Base-by-base conservation (phyloP, 768 basidiomycete genomes). In the Macrocybe gigantea region DNA sequence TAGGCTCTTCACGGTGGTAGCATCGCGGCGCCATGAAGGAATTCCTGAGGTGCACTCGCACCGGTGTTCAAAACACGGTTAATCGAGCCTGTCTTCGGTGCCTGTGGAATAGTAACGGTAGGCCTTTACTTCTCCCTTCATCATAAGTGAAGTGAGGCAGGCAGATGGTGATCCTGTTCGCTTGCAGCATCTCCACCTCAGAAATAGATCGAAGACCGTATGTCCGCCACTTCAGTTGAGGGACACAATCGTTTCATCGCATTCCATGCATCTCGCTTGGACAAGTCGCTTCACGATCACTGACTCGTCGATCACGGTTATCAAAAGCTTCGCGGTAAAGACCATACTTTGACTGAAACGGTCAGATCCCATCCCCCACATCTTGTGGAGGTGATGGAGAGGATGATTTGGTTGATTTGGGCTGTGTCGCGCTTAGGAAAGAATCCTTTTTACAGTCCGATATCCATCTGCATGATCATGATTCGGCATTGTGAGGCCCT, bases 281-380 rank as follows among this genome's bases (percentile, higher is more conserved):
- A 47, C 42, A 49, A 37, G 45, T 47, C 44, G 31, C 39, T 41
- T 13, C 36, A 48, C 49, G 56, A 59, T 56, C 38, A 45, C n/a
- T n/a, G n/a, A n/a, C n/a, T n/a, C 39, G 53, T 52, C 53, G 54
- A 61, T 59, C 56, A 44, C 52, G 51, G 49, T 57, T 46, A 59
- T 60, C 55, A 59, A 62, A 57, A 56, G 55, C 41, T 58, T 62
- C 56, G 53, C 59, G 54, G 56, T 56, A 56, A 59, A 47, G 34
- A 29, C 44, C 22, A 22, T 22, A 22, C 2, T 22, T 22, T 22
- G 22, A 42, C 45, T 47, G 41, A 41, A 33, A 41, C 13, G n/a
- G 35, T 48, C 31, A 34, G 30, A 50, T 32, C 36, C 38, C 37
- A 32, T 11, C 41, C 11, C 32, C 42, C 32, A 22, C 22, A 22